Conservation (phyloP, 116 monocot species). For the Cymodocea nodosa region DNA sequence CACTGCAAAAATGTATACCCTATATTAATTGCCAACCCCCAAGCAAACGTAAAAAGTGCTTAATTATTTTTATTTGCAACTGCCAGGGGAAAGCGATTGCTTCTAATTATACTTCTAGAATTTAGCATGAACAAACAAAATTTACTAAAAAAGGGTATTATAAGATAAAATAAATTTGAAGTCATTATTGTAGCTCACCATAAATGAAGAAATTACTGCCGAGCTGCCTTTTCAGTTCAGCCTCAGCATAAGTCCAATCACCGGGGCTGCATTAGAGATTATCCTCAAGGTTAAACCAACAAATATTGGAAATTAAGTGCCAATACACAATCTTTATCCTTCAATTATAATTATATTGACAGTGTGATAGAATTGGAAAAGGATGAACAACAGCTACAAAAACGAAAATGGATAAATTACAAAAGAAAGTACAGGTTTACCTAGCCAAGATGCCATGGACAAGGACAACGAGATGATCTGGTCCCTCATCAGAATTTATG, state of each 20-base stretch:
- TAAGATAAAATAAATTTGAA: not conserved
- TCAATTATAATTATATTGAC: no score
- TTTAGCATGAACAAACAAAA: not conserved
- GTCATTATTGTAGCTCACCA: conserved; percentile 22
- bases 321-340: no score
- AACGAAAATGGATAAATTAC: no score
- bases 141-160: not conserved
- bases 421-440: conserved; percentile 12
- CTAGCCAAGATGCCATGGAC: conserved; percentile 90
- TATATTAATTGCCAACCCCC: not conserved
- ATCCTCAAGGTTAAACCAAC: no score
- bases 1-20: conserved; percentile 24
- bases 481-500: conserved; percentile 19
- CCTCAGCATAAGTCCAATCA: conserved; percentile 86
- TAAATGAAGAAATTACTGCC: conserved; percentile 70
- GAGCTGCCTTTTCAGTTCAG: conserved; percentile 56
- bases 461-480: conserved; percentile 93
- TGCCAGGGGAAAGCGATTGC: no score
- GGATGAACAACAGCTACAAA: no score
- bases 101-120: not conserved
- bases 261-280: conserved; percentile 39
- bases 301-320: no score
- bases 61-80: no score
- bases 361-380: no score
- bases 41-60: no score